phyloP scores from a whole-genome alignment of 2,329 filamentous ascomycete genomes.

The Tolypocladium ovalisporum region DNA sequence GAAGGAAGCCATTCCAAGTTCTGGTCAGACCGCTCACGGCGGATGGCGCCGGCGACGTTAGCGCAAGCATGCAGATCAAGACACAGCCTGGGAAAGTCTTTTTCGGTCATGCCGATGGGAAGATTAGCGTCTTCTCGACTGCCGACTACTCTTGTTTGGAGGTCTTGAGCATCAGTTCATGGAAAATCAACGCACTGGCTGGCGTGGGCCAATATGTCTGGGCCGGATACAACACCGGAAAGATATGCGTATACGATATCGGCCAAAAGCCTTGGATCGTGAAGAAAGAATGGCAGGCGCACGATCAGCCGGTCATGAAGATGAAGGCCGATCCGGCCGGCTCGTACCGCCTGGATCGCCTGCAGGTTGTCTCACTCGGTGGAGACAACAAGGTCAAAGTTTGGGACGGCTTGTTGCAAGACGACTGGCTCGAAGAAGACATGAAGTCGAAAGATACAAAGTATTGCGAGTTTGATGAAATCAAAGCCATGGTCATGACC shows the following conservation, averaged over 20 bases:
- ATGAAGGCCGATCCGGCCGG: slow-evolving; percentile 71
- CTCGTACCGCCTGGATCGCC: slow-evolving; percentile 72
- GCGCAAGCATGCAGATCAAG: slow-evolving; percentile 66
- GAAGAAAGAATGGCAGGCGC: slow-evolving; percentile 90
- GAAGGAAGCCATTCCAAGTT: slow-evolving; percentile 63
- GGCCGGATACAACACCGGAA: slow-evolving; percentile 91
- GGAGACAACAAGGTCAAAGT: slow-evolving; percentile 73
- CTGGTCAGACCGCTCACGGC: slow-evolving; percentile 59
- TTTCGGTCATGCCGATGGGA: slow-evolving; percentile 87
- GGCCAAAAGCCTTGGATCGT: slow-evolving; percentile 73
- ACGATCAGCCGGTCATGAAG: slow-evolving; percentile 70
- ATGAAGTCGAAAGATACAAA: slow-evolving; percentile 78
- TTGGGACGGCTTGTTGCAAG: slow-evolving; percentile 89
- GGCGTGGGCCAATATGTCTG: slow-evolving; percentile 77
- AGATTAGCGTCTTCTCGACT: slow-evolving; percentile 84
- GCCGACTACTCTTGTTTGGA: slow-evolving; percentile 67
- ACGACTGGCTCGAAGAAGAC: slow-evolving; percentile 85
- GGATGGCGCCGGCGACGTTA: slow-evolving; percentile 73
- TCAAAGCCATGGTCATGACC: slow-evolving; percentile 73
- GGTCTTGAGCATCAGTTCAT: slow-evolving; percentile 77
- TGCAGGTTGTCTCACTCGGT: slow-evolving; percentile 79
- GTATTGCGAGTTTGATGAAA: slow-evolving; percentile 76
- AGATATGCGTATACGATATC: slow-evolving; percentile 86
- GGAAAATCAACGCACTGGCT: slow-evolving; percentile 84
- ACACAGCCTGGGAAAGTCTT: slow-evolving; percentile 71